Base-by-base conservation (phyloP, 75 land plant genomes). In the Sequoiadendron giganteum region DNA sequence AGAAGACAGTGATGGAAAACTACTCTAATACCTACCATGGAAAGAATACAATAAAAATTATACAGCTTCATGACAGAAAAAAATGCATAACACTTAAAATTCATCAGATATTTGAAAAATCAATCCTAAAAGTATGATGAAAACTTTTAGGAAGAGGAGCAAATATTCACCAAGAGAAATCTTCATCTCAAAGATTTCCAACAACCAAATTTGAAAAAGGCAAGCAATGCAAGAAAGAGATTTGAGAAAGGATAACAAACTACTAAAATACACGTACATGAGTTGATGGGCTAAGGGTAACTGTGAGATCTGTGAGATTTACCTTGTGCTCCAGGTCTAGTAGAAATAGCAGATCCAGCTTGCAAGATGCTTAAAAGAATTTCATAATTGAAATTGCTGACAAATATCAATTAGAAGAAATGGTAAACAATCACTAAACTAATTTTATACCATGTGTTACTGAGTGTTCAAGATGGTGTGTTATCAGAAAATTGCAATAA, bases 1-100 rank as follows among this genome's bases (percentile, higher is more conserved):
- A 78, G 18, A 9, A 78, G 25, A 78, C 19, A 21, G 43, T 39
- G 3, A 32, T 78, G 42, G 3, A 78, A 39, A 40, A 42, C 45
- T 30, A 55, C 28, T 47, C 85, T 6, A 28, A 42, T 45, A 85
- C 86, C 30, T 87, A 84, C 34, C 39, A 65, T 87, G 54, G 42
- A 75, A 87, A 78, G 38, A 85, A 75, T 6, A 18, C 15, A 85
- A 10, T 86, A 65, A 18, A 87, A 43, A 65, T 38, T 3, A 38
- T 36, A 70, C 38, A 86, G 86, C 39, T 86, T 42, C 42, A 82
- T 86, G 86, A 19, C 3, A 28, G 43, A 1, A 72, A 55, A 40
- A 86, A 47, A 47, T 32, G 48, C 48, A 72, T 56, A 81, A 11
- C 52, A 84, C 13, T 8, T 56, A 88, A 88, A 88, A 54, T 28